Percentiles rank a stretch among this genome's conserved stretches.
Conservation (phyloP, 2,329 filamentous ascomycete genomes). For the Penicillium sp. region DNA sequence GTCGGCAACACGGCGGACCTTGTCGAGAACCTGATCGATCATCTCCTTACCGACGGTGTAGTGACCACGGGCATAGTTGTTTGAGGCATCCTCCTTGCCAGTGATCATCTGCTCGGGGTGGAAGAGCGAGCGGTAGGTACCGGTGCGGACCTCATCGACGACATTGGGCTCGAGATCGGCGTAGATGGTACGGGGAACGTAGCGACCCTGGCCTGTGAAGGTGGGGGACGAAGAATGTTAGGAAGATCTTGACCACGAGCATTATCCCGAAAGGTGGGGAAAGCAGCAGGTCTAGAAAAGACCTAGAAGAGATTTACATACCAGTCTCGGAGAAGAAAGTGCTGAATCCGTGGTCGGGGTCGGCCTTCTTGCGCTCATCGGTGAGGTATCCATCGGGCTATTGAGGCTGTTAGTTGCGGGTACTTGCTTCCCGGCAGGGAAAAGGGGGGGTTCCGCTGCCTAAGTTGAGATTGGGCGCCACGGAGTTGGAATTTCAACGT, state of each 20-base stretch:
- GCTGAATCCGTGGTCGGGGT: constrained; percentile 97
- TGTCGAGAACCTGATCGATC: constrained; percentile 96
- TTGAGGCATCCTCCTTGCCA: constrained; percentile 99
- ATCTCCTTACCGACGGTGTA: constrained; percentile 99
- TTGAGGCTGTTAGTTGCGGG: constrained; percentile 29
- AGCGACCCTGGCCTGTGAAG: constrained; percentile 86
- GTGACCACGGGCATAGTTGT: constrained; percentile 99
- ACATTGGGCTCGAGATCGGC: constrained; percentile 99
- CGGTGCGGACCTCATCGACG: constrained; percentile 98
- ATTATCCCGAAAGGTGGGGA: constrained; percentile 1
- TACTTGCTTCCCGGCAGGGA: constrained; percentile 23
- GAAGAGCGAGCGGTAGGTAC: constrained; percentile 93
- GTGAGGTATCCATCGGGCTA: constrained; percentile 99
- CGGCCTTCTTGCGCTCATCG: constrained; percentile 91
- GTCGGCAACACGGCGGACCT: constrained; percentile 95
- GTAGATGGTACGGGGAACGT: constrained; percentile 98
- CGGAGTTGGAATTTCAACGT: constrained; percentile 46
- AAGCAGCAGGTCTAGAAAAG: constrained; percentile 25
- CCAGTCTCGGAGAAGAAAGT: constrained; percentile 99
- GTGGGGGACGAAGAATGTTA: constrained; percentile 25
- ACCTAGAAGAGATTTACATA: constrained; percentile 55
- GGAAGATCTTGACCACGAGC: constrained; percentile 5
- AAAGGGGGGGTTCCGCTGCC: constrained; percentile 23
- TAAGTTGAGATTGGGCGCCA: constrained; percentile 24
- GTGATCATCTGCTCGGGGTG: constrained; percentile 99